Conservation (phyloP, 202 grass and related monocot species). For the Cymbopogon flexuosus region DNA sequence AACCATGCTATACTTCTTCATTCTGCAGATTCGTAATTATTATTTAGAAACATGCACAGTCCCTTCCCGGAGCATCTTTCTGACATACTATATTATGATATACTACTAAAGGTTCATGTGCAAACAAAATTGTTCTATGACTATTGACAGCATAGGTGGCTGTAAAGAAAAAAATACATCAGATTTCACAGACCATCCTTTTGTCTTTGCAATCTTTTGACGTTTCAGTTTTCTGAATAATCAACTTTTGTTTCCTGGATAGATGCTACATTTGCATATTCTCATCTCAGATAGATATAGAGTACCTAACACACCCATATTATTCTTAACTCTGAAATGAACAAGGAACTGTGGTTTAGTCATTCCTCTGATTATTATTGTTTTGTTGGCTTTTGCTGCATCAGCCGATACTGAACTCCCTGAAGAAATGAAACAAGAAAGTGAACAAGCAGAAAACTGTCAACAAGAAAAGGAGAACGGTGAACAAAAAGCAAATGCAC, state of each 20-base stretch:
- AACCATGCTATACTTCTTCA: background rate
- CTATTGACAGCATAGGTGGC: background rate
- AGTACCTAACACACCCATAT: background rate
- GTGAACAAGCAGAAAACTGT: slow-evolving; percentile 41
- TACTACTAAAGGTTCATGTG: background rate
- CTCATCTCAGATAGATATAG: background rate
- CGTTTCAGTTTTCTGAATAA: background rate
- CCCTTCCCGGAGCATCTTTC: background rate
- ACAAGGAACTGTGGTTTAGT: slow-evolving; percentile 1
- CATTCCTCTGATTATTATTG: slow-evolving; percentile 26
- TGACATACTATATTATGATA: slow-evolving; percentile 3
- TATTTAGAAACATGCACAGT: background rate
- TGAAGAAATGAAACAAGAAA: slow-evolving; percentile 62
- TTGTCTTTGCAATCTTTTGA: background rate
- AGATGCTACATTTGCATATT: background rate
- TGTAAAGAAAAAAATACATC: background rate
- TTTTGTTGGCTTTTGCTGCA: slow-evolving; percentile 33
- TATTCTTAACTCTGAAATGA: background rate
- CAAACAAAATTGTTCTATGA: background rate
- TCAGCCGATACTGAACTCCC: slow-evolving; percentile 40
- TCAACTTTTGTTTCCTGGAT: background rate
- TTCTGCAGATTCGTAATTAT: background rate
- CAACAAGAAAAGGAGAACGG: slow-evolving; percentile 63
- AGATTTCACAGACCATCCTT: background rate
- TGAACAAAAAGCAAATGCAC: slow-evolving; percentile 53